A percentile compares a stretch with the other conserved stretches of the same genome.
These are phyloP conservation scores for Dictyophora rubrovolvata DNA, from an alignment of 768 basidiomycete species.

Conservation along the genomic window DNA sequence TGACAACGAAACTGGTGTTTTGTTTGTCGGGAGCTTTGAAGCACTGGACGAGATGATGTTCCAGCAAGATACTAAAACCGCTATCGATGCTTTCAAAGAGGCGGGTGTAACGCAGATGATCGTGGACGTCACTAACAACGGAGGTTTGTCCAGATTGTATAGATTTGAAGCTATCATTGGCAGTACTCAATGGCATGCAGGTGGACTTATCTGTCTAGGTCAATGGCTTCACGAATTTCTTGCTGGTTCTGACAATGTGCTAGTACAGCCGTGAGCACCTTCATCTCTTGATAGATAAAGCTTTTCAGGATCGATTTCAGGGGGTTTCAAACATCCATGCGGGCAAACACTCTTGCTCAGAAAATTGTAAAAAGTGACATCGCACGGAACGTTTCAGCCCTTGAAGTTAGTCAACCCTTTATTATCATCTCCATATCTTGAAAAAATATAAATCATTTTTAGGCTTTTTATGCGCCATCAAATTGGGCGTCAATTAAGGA, in stretches of 20 bases:
- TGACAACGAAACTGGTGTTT: constrained; percentile 48
- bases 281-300: background rate
- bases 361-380: constrained; percentile 49
- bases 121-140: constrained; percentile 54
- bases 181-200: constrained; percentile 19
- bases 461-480: constrained; percentile 4
- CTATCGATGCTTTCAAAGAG: constrained; percentile 34
- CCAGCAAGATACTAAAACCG: constrained; percentile 38
- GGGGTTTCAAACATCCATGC: constrained; percentile 44
- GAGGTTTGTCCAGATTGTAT: constrained; percentile 28
- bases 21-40: constrained; percentile 41
- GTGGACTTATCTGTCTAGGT: constrained; percentile 53
- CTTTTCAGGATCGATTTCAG: constrained; percentile 19
- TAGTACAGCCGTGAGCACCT: constrained; percentile 28
- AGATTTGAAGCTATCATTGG: background rate
- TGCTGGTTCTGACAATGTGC: constrained; percentile 31
- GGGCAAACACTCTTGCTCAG: constrained; percentile 47
- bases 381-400: constrained; percentile 21
- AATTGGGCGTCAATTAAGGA: constrained; percentile 34
- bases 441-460: background rate
- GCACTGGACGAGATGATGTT: constrained; percentile 36
- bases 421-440: background rate
- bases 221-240: constrained; percentile 51
- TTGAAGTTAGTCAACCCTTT: background rate
- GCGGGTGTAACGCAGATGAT: constrained; percentile 41